These are phyloP conservation scores for Phytophthora niederhauseri DNA, from an alignment of 352 stramenopile genomes.

Conservation along the genomic window DNA sequence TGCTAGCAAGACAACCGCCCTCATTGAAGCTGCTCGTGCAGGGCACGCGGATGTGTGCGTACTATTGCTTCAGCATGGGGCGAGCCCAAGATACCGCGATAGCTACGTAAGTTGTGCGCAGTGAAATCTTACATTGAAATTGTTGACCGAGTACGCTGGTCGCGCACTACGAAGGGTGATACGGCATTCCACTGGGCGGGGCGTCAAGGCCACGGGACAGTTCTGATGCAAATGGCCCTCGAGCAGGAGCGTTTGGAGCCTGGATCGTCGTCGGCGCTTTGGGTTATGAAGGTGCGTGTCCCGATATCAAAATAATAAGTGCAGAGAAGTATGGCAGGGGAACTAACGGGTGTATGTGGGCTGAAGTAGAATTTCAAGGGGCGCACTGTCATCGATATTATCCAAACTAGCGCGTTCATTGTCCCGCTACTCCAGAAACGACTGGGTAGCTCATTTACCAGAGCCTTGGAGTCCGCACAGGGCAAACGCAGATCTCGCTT, in stretches of 20 bases:
- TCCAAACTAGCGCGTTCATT: conserved; percentile 41
- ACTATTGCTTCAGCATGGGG: conserved; percentile 53
- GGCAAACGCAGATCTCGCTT: conserved; percentile 46
- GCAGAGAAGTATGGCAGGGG: neutral
- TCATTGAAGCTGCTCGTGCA: conserved; percentile 66
- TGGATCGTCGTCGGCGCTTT: conserved; percentile 36
- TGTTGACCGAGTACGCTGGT: neutral
- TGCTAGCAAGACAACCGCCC: conserved; percentile 53
- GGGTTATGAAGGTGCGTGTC: conserved; percentile 60
- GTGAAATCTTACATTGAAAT: neutral
- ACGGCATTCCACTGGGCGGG: conserved; percentile 77
- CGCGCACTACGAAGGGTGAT: conserved; percentile 49
- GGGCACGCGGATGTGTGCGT: conserved; percentile 56
- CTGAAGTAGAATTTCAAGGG: conserved; percentile 60
- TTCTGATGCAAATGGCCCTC: conserved; percentile 58
- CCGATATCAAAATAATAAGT: neutral
- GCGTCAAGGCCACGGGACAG: conserved; percentile 49
- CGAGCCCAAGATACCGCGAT: conserved; percentile 48
- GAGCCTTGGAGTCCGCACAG: conserved; percentile 24
- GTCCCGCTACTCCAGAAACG: conserved; percentile 58
- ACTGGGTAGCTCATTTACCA: conserved; percentile 35
- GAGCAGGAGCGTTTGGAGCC: conserved; percentile 39
- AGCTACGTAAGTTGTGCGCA: conserved; percentile 24
- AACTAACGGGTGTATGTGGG: neutral
- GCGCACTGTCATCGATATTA: conserved; percentile 55